phyloP scores from a whole-genome alignment of 129 eudicot genomes.

The Oenanthe sinensis region DNA sequence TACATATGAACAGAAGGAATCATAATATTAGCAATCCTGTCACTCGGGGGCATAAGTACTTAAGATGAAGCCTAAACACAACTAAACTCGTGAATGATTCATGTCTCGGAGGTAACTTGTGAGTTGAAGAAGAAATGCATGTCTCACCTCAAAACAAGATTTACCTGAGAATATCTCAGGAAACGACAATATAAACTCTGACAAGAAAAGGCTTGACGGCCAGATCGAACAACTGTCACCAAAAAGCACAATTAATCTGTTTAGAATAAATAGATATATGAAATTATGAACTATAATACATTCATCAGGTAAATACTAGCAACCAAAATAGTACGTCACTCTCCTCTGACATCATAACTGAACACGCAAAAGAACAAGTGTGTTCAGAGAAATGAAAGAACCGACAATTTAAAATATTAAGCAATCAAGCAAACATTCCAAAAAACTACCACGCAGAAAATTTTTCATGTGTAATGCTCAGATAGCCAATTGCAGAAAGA shows the following conservation, averaged over 20 bases:
- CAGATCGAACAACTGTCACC: slow-evolving; percentile 75
- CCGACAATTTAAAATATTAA: neutral
- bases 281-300: neutral
- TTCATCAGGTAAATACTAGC: neutral
- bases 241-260: neutral
- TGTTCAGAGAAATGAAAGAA: neutral
- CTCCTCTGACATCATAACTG: neutral
- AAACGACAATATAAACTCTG: slow-evolving; percentile 83
- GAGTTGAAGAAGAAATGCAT: slow-evolving; percentile 6
- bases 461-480: neutral
- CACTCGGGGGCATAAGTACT: neutral
- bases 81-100: neutral
- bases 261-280: neutral
- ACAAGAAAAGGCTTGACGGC: slow-evolving; percentile 88
- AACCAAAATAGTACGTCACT: neutral
- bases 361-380: neutral
- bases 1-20: neutral
- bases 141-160: slow-evolving; percentile 82
- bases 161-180: slow-evolving; percentile 66
- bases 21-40: neutral
- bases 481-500: neutral
- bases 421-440: neutral
- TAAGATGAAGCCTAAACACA: neutral
- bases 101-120: neutral
- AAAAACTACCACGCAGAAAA: neutral